Conservation (phyloP, 2,329 filamentous ascomycete genomes). For the Monosporascus sp. region DNA sequence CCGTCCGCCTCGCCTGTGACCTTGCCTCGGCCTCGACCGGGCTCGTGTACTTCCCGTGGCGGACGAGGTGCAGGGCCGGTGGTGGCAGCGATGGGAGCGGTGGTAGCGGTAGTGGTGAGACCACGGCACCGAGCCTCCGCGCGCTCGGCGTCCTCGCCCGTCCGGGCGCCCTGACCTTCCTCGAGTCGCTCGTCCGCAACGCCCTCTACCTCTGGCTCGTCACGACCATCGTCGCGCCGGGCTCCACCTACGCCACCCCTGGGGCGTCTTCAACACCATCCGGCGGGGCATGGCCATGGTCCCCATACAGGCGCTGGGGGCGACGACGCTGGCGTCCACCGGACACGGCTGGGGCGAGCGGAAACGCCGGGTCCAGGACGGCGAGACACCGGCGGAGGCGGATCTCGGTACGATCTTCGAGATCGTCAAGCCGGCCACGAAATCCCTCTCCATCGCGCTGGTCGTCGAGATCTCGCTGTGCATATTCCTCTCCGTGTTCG, state of each 20-base stretch:
- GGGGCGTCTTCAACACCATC: slow-evolving; percentile 71
- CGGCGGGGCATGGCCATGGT: slow-evolving; percentile 73
- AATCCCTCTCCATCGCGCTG: slow-evolving; percentile 49
- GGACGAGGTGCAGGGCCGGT: slow-evolving; percentile 24
- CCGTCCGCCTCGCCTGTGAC: slow-evolving; percentile 58
- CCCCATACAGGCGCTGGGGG: slow-evolving; percentile 62
- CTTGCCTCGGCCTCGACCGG: slow-evolving; percentile 50
- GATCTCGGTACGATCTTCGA: not conserved
- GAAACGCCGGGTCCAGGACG: too few species aligned
- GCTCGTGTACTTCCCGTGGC: slow-evolving; percentile 54
- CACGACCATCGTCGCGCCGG: slow-evolving; percentile 57
- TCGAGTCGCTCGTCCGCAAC: slow-evolving; percentile 64
- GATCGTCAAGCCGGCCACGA: slow-evolving; percentile 48
- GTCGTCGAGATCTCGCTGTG: slow-evolving; percentile 57
- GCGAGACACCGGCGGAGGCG: too few species aligned
- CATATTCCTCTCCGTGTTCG: slow-evolving; percentile 56
- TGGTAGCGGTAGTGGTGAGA: slow-evolving; percentile 6
- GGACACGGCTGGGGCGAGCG: slow-evolving; percentile 58
- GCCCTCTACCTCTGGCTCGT: slow-evolving; percentile 68
- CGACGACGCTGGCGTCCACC: slow-evolving; percentile 59
- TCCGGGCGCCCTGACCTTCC: slow-evolving; percentile 56
- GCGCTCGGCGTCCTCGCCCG: slow-evolving; percentile 47
- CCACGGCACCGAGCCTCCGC: slow-evolving; percentile 31
- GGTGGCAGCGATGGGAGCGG: slow-evolving; percentile 3
- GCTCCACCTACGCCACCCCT: slow-evolving; percentile 63